phyloP scores from a whole-genome alignment of 73 alveolate species.

The Tetrahymena elliotti region DNA sequence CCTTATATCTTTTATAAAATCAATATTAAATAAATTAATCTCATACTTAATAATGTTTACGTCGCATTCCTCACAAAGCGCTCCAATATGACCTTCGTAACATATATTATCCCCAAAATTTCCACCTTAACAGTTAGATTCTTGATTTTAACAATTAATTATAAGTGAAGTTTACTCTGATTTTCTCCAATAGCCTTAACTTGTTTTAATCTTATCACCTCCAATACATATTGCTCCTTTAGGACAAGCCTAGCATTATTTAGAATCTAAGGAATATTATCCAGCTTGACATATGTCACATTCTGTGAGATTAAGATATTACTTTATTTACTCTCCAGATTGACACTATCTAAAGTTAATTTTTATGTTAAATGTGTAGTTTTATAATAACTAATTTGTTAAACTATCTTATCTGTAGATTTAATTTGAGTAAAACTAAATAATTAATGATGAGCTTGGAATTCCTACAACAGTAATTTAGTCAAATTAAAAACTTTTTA shows the following conservation, averaged over 20 bases:
- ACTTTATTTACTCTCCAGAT: background rate
- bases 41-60: background rate
- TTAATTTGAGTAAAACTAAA: background rate
- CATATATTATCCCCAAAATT: background rate
- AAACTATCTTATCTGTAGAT: background rate
- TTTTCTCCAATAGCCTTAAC: slow-evolving; percentile 49
- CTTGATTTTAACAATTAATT: background rate
- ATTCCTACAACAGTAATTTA: background rate
- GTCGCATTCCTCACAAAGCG: slow-evolving; percentile 31
- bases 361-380: background rate
- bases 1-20: background rate
- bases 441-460: background rate
- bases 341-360: background rate
- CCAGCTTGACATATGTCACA: slow-evolving; percentile 17
- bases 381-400: background rate
- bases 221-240: slow-evolving; percentile 28
- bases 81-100: slow-evolving; percentile 21
- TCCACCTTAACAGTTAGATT: slow-evolving; percentile 13
- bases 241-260: slow-evolving; percentile 8
- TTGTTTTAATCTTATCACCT: slow-evolving; percentile 4
- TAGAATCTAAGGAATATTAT: background rate
- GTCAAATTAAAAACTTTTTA: background rate
- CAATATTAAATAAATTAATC: too few relatives aligned
- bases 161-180: slow-evolving; percentile 12
- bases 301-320: background rate